These are phyloP conservation scores for Calonectria montana DNA, from an alignment of 2,329 filamentous ascomycete species.

Conservation along the genomic window DNA sequence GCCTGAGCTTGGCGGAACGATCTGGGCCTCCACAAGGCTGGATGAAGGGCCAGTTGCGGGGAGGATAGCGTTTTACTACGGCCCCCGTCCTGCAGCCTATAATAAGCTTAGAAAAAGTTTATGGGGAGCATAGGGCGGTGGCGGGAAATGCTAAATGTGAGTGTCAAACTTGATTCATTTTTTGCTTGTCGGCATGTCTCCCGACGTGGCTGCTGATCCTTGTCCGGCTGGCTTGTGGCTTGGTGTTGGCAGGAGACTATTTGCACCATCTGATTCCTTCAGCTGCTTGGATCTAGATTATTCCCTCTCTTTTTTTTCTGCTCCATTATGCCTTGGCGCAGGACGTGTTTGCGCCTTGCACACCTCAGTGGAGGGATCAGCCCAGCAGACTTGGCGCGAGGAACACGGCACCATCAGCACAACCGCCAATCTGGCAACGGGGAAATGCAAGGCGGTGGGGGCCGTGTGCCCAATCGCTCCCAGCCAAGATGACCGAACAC, in stretches of 20 bases:
- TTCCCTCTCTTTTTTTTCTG: too few species aligned
- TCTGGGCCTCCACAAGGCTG: neutral
- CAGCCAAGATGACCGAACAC: too few species aligned
- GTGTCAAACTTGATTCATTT: neutral
- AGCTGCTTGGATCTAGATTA: too few species aligned
- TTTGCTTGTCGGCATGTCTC: neutral
- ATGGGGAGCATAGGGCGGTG: too few species aligned
- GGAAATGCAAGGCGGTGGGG: too few species aligned
- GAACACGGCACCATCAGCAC: too few species aligned
- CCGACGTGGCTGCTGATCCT: neutral
- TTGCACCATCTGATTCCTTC: too few species aligned
- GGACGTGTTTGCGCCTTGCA: neutral
- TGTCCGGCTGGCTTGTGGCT: neutral
- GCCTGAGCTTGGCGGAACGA: neutral
- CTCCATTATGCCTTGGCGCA: neutral
- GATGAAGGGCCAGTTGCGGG: neutral
- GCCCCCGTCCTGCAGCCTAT: neutral
- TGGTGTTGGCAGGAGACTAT: neutral
- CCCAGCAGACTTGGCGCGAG: too few species aligned
- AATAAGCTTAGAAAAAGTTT: neutral
- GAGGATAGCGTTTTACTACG: neutral
- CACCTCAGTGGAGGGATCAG: neutral
- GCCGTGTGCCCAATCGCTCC: too few species aligned
- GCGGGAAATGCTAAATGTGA: neutral
- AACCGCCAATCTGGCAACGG: too few species aligned